phyloP scores from a whole-genome alignment of 139 green algal genomes.

The Chlorella sp. region DNA sequence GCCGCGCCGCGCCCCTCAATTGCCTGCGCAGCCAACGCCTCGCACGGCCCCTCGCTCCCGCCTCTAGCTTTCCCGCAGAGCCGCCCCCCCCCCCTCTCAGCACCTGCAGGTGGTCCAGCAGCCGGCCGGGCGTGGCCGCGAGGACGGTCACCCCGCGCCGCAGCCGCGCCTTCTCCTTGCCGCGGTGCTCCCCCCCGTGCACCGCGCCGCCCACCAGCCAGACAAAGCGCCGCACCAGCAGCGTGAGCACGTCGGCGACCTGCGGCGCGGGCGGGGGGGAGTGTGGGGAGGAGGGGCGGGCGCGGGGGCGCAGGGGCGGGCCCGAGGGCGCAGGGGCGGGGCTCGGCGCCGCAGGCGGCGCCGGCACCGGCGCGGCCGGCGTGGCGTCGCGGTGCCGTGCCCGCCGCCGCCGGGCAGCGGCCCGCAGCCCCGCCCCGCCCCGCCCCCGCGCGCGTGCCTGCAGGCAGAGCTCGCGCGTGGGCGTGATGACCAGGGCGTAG shows the following conservation, averaged over 20 bases:
- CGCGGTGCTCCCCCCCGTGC: conserved; percentile 84
- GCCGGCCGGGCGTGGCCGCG: conserved; percentile 83
- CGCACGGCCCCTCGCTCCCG: background rate
- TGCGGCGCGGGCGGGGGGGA: background rate
- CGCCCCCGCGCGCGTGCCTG: conserved; percentile 54
- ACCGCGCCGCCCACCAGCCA: conserved; percentile 56
- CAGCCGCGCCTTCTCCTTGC: conserved; percentile 95
- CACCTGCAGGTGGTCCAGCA: conserved; percentile 92
- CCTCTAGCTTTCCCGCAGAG: background rate
- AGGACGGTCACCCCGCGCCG: conserved; percentile 88
- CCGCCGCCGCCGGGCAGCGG: background rate
- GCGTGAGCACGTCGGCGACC: conserved; percentile 42
- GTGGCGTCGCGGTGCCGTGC: background rate
- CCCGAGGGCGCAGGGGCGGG: too few relatives aligned
- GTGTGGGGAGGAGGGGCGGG: conserved; percentile 4
- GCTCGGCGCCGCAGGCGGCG: too few relatives aligned
- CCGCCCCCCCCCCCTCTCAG: background rate
- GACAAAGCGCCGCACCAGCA: conserved; percentile 47
- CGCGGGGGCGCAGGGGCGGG: background rate
- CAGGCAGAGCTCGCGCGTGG: conserved; percentile 88
- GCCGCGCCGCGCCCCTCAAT: too few relatives aligned
- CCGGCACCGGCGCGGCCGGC: too few relatives aligned
- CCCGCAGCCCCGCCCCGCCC: background rate
- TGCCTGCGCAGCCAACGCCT: too few relatives aligned
- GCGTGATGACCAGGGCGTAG: conserved; percentile 77